Evolutionary conservation across 495 filamentous ascomycete genomes (phyloP).

Genomic region (Astrothelium subdiscretum): DNA sequence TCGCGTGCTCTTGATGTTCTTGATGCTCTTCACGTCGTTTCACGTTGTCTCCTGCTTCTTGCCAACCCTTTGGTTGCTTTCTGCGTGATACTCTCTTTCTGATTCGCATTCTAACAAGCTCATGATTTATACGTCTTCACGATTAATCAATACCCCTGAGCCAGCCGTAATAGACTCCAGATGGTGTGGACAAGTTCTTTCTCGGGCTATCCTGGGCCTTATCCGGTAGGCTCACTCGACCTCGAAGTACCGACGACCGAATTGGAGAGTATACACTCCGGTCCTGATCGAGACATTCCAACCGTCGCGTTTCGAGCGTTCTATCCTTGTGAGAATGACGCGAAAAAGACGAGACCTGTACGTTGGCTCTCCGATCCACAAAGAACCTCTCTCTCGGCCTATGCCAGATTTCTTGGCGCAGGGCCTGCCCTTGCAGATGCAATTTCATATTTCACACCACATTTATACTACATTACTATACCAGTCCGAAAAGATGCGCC

Average conservation of each 20-base stretch:
- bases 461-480: conserved; percentile 56
- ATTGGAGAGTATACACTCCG: conserved; percentile 38
- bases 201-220: conserved; percentile 56
- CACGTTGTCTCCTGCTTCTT: no score
- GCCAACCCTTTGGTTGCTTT: no score
- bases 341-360: conserved; percentile 27
- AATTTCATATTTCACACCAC: conserved; percentile 52
- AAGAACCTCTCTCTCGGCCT: conserved; percentile 52
- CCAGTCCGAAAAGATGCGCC: conserved; percentile 40
- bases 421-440: conserved; percentile 42
- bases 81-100: no score
- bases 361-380: conserved; percentile 68
- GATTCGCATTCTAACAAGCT: no score
- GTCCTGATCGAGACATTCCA: conserved; percentile 40
- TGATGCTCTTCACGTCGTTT: no score
- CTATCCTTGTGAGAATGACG: conserved; percentile 46
- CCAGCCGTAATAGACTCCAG: not conserved
- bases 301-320: conserved; percentile 67
- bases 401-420: conserved; percentile 54
- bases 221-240: conserved; percentile 62
- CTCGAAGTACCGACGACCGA: conserved; percentile 58
- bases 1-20: no score
- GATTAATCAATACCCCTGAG: not conserved
- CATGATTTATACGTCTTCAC: not conserved
- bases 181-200: conserved; percentile 42